Evolutionary conservation across 176 grass and related monocot genomes (phyloP), one percentile per base, ranked within the genome.

Genomic region (Oryza longistaminata): DNA sequence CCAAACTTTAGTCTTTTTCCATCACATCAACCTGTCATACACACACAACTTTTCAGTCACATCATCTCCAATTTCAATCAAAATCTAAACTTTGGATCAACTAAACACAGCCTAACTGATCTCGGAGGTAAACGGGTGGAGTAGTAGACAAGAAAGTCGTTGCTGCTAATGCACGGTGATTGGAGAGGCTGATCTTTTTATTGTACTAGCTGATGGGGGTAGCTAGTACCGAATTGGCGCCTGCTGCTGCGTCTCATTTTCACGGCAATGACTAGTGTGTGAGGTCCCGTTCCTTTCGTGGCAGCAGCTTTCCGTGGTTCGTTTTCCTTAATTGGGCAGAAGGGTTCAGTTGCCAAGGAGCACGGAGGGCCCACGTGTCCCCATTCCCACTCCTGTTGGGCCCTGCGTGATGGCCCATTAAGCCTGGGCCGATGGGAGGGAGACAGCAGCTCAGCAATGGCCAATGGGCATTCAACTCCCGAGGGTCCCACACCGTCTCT

Each of bases 371-470:
- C 88, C 79, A 15, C 83, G 42, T 66, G 79, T 83, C 77, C 65
- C 80, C 62, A 81, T 73, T 27, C n/a, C 64, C 73, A 35, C 71
- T 58, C 75, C 11, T 37, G n/a, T 78, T 85, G 84, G 81, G 86
- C 72, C 86, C 79, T 73, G n/a, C 0, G 4, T 11, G 15, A 21
- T 39, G 65, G 86, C 77, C 84, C 71, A 80, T 50, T 84, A 71
- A 83, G 65, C 82, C 64, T 82, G 81, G 81, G 72, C 88, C 88
- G 52, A 85, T 77, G 42, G 10, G 70, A 83, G 61, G 81, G 62
- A 44, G 62, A 66, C 68, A 84, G 76, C 71, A 75, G 48, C 67
- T 76, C 74, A 73, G 61, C 61, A 67, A 58, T 73, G 84, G 68
- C 60, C 61, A 60, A 58, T 73, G 84, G 58, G 25, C 74, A 83